Percentiles rank a stretch among this genome's conserved stretches.
Conservation (phyloP, 257 asterid species). For the Nicotiana undulata region DNA sequence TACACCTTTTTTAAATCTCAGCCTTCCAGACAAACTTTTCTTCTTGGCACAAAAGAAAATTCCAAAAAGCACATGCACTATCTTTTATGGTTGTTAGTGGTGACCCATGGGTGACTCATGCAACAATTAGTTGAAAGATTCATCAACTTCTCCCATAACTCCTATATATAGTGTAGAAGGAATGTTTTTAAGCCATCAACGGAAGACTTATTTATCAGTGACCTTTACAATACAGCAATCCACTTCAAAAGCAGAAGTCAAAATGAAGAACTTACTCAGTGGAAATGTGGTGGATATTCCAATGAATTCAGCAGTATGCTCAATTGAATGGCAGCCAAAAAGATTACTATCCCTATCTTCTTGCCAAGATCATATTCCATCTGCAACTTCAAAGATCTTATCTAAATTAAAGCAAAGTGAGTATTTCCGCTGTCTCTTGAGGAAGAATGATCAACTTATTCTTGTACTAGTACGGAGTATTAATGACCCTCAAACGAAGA, state of each 20-base stretch:
- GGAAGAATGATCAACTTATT: background rate
- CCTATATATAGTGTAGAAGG: conserved; percentile 16
- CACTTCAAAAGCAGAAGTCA: background rate
- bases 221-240: background rate
- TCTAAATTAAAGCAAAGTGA: background rate
- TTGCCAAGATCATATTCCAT: background rate
- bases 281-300: background rate
- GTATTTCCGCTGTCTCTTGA: background rate
- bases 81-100: background rate
- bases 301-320: background rate
- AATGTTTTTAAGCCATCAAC: background rate
- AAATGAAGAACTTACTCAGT: background rate
- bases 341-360: background rate
- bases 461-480: background rate
- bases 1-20: no score
- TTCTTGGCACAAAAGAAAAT: background rate
- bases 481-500: background rate
- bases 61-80: background rate
- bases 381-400: background rate
- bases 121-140: background rate
- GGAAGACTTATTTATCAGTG: background rate
- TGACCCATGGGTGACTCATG: conserved; percentile 15
- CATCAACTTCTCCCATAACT: background rate
- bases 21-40: background rate
- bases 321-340: background rate